Base-by-base conservation (phyloP, 73 alveolate genomes). In the Paramecium sexaurelia region DNA sequence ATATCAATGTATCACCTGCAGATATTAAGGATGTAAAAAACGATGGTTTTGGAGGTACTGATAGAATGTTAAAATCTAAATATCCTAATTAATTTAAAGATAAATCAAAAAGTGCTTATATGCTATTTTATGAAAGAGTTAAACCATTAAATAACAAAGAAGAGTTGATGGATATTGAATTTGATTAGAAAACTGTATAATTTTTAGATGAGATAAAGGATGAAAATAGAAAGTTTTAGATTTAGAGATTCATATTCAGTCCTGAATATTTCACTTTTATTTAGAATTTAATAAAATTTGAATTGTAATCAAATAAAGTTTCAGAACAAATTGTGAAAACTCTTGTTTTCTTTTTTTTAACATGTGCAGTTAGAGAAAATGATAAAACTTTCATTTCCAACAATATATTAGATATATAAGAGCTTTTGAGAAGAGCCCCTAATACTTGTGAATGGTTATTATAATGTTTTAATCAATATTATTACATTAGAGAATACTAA, bases 31-130 rank as follows among this genome's bases (percentile, higher is more conserved):
- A 95, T 32, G 95, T 97, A 35, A 96, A 96, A 20, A 75, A 91
- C 26, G 99, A 97, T 92, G 97, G 98, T 87, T 97, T 91, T 90
- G 99, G 99, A 4, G 99, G 99, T 3, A 98, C 92, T 55, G 97
- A 95, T 45, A 92, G 84, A 20, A 83, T 85, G 41, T 36, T 43
- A 6, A 85, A 39, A 47, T 27, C 55, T 0, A 61, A 69, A 27
- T 27, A 39, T 88, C 40, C 66, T 26, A 17, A 22, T 39, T 19
- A 45, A 24, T 87, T 86, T 24, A 40, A 88, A 43, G 82, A 66
- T 33, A 92, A 97, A 93, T 85, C 83, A 75, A 92, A 94, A 61
- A 97, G 96, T 85, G 99, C 98, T 5, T 97, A 97, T 87, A 73
- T 97, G 85, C 92, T 97, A 3, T 92, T 97, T 66, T 97, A 97